Evolutionary conservation across 1,139 yeast genomes (phyloP), one percentile per base, ranked within the genome.

Genomic region (Protomyces gravidus): DNA sequence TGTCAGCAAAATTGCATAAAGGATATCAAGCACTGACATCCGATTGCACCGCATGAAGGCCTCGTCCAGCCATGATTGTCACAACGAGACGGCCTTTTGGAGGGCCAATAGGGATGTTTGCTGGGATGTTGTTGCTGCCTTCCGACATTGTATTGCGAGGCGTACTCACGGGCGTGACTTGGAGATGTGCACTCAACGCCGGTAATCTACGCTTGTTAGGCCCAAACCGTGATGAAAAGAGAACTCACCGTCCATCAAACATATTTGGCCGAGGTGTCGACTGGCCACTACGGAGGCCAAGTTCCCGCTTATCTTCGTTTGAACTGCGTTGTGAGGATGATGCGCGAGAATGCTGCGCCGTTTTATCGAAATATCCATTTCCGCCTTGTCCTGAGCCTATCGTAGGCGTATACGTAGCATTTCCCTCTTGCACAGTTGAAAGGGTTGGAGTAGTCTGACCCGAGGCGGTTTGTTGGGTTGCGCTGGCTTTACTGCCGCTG

Each of bases 51-150:
- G 84, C 80, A 49, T 78, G 75, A 63, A 89, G 76, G 65, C 82
- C 84, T 62, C 78, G 80, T 2, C 96, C 97, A 70, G 88, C 92
- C 45, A 86, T 76, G 65, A 92, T 89, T 51, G 82, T 81, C 52
- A 92, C 89, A 67, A 83, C 82, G 59, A 92, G 78, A 70, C 86
- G 87, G 50, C 97, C 97, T 59, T 63, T 67, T 11, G 69, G 69
- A 1, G 68, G 59, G 11, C 61, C 63, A 21, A 64, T 63, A 5
- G 68, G 53, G 17, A 63, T 50, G 3, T 48, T 45, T n/a, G 60
- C 45, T 17, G 55, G 55, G 23, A 46, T 46, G 15, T 45, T 46
- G 33, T 45, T 32, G 21, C 51, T 45, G 17, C 58, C 58, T 28
- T 53, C 58, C 19, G 58, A 53, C 28, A 45, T 50, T 17, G 58